Evolutionary conservation across 2,329 filamentous ascomycete genomes (phyloP), one percentile per base, ranked within the genome.

Genomic region (Trichocomaceae sp.): DNA sequence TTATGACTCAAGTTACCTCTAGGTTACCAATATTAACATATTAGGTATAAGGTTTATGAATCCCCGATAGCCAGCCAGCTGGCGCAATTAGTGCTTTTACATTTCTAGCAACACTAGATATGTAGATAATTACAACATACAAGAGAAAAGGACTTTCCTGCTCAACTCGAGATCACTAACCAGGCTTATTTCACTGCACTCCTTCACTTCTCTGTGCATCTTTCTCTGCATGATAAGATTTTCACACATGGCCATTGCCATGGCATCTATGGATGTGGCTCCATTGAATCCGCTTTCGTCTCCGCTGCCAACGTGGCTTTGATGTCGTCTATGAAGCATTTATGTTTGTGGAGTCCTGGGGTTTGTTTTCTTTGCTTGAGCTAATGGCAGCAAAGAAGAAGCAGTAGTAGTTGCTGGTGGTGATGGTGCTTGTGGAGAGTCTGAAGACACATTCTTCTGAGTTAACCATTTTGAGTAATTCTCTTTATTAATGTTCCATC

Each of bases 391-490:
- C 15, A 7, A 39, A n/a, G 8, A 5, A 17, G 39, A 12, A 20
- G 19, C 13, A n/a, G 19, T 19, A n/a, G 35, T 5, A 17, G 15
- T 17, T 17, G 31, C 12, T 35, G 31, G 4, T 35, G 3, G 5
- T 33, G 29, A 12, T 33, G 13, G 31, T 35, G 29, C 29, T 35
- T 10, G 2, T 26, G 31, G 29, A 22, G 22, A 29, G 10, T 33
- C 19, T 39, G 20, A n/a, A n/a, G n/a, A n/a, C n/a, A n/a, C 7
- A 8, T 39, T 42, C 23, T 46, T 29, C 13, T 52, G 49, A 9
- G 49, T 35, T 22, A 56, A 17, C 54, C 54, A 56, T 33, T 46
- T 56, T 13, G 19, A 20, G 39, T 56, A 56, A 23, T 48, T 3
- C 1, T 56, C 45, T 23, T 39, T 52, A 23, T 37, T 52, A 17